phyloP scores from a whole-genome alignment of 352 stramenopile species.

The Phytophthora pinifolia region DNA sequence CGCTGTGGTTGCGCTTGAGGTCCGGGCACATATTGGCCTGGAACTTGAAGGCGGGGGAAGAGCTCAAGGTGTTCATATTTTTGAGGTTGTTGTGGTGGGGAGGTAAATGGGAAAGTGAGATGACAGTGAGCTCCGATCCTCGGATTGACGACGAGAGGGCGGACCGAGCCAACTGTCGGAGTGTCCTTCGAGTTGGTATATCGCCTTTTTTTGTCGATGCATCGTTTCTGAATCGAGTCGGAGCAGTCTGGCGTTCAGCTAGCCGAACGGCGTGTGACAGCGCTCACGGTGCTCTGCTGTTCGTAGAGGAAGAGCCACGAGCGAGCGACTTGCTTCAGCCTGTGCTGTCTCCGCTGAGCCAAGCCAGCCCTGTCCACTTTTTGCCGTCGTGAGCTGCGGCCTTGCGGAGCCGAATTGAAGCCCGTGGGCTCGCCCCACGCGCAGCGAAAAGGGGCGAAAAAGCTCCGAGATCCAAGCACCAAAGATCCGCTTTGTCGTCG shows the following conservation, averaged over 20 bases:
- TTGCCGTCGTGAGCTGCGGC: conserved; percentile 5
- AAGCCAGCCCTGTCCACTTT: conserved; percentile 30
- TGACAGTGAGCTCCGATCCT: conserved; percentile 12
- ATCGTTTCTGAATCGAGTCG: conserved; percentile 27
- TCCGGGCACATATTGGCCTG: conserved; percentile 18
- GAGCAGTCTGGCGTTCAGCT: conserved; percentile 27
- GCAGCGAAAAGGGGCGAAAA: conserved; percentile 22
- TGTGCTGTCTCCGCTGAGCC: conserved; percentile 9
- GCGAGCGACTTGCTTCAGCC: background rate
- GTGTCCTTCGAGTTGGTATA: background rate
- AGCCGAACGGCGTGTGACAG: conserved; percentile 34
- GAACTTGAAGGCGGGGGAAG: background rate
- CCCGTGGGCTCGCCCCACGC: conserved; percentile 13
- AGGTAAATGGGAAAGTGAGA: conserved; percentile 25
- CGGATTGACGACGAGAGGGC: conserved; percentile 1
- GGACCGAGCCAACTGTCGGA: conserved; percentile 18
- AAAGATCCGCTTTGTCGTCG: conserved; percentile 10
- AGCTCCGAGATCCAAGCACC: conserved; percentile 20
- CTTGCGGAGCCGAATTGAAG: conserved; percentile 13
- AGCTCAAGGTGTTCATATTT: conserved; percentile 17
- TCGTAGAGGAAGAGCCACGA: conserved; percentile 26
- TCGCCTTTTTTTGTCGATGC: conserved; percentile 2
- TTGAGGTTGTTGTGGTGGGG: conserved; percentile 3
- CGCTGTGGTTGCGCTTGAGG: conserved; percentile 21
- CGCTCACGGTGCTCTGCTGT: conserved; percentile 18